Evolutionary conservation across 352 stramenopile species (phyloP).

Genomic region (Phytophthora megakarya): DNA sequence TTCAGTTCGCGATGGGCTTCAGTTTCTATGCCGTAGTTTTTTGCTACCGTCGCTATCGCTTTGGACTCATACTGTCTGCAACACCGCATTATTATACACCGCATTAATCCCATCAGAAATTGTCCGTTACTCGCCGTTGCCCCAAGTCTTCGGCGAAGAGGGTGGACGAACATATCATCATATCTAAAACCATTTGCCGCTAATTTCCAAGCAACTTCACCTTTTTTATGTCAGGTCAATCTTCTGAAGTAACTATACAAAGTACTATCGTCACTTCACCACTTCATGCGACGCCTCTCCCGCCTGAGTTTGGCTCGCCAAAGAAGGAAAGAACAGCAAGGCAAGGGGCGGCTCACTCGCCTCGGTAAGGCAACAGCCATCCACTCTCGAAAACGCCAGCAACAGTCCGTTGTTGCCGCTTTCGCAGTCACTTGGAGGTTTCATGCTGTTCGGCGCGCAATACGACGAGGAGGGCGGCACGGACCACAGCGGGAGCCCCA

Average conservation of each 20-base stretch:
- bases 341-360: not conserved
- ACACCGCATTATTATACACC: no score
- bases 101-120: no score
- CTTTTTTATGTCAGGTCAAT: not conserved
- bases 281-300: constrained; percentile 20
- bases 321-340: constrained; percentile 29
- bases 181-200: no score
- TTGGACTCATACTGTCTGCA: no score
- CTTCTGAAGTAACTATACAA: constrained; percentile 2
- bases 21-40: no score
- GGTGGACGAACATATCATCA: no score
- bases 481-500: constrained; percentile 42
- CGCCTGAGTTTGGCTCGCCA: constrained; percentile 31
- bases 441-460: constrained; percentile 57
- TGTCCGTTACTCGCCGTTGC: no score
- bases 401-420: constrained; percentile 2
- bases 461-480: constrained; percentile 54
- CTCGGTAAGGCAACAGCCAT: constrained; percentile 1
- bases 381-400: constrained; percentile 18
- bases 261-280: not conserved
- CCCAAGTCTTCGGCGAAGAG: no score
- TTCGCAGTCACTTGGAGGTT: constrained; percentile 14
- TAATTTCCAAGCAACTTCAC: no score
- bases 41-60: no score
- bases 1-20: no score